phyloP scores from a whole-genome alignment of 2,329 filamentous ascomycete genomes.

The Talaromyces sp. region DNA sequence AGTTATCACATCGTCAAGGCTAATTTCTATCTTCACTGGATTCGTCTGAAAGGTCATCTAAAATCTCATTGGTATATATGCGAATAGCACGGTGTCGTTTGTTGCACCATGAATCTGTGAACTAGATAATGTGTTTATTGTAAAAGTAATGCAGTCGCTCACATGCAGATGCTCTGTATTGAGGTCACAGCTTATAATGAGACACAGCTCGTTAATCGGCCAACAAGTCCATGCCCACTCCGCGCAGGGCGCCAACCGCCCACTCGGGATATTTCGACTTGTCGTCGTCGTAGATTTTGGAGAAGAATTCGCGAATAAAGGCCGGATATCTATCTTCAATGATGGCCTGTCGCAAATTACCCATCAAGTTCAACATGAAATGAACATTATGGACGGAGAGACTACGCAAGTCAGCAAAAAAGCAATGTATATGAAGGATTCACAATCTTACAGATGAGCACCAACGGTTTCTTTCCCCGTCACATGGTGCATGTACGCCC shows the following conservation, averaged over 20 bases:
- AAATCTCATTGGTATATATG: too few species aligned
- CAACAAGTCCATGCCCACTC: slow-evolving; percentile 78
- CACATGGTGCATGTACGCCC: slow-evolving; percentile 89
- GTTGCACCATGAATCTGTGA: too few species aligned
- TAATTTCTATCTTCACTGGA: too few species aligned
- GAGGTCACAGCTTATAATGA: neutral
- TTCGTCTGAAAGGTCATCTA: too few species aligned
- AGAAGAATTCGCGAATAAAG: slow-evolving; percentile 80
- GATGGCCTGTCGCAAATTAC: slow-evolving; percentile 72
- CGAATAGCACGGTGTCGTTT: too few species aligned
- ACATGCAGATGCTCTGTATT: neutral
- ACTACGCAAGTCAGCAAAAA: slow-evolving; percentile 48
- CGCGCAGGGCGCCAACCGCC: slow-evolving; percentile 77
- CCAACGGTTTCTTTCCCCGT: slow-evolving; percentile 93
- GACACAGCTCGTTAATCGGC: slow-evolving; percentile 24
- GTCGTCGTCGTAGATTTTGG: slow-evolving; percentile 65
- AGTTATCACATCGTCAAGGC: too few species aligned
- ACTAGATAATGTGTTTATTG: too few species aligned
- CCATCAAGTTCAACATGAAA: slow-evolving; percentile 86
- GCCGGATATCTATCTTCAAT: slow-evolving; percentile 77
- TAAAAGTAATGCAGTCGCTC: too few species aligned
- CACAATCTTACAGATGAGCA: slow-evolving; percentile 62
- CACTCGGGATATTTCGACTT: slow-evolving; percentile 73
- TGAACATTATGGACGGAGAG: slow-evolving; percentile 95
- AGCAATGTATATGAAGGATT: neutral